A percentile compares a stretch with the other conserved stretches of the same genome.
Conservation (phyloP, 1,139 yeast genomes). For the Taphrina betulina region DNA sequence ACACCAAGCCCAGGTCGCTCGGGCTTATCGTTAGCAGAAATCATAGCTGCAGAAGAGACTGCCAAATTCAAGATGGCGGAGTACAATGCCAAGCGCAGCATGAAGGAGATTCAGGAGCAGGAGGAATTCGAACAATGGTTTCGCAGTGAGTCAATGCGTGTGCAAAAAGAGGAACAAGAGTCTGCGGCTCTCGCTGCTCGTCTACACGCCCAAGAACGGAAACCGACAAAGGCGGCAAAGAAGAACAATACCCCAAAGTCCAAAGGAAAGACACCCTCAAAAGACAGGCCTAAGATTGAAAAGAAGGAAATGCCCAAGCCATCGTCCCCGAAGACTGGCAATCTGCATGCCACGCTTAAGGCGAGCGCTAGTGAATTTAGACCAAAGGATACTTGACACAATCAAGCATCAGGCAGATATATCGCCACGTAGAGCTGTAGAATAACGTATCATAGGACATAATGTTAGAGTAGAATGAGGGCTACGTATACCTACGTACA, state of each 20-base stretch:
- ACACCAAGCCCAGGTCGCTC: background rate
- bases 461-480: too few species aligned
- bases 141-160: conserved; percentile 65
- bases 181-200: conserved; percentile 12
- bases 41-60: conserved; percentile 45
- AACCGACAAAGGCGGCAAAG: background rate
- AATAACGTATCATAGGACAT: too few species aligned
- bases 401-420: too few species aligned
- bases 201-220: background rate
- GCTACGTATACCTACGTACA: too few species aligned
- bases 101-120: conserved; percentile 72
- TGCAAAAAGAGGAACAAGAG: conserved; percentile 48
- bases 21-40: conserved; percentile 45
- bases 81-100: conserved; percentile 46
- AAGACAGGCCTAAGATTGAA: too few species aligned
- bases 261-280: background rate
- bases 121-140: conserved; percentile 82
- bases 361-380: too few species aligned
- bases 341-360: too few species aligned
- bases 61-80: conserved; percentile 53
- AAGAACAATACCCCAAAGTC: conserved; percentile 1
- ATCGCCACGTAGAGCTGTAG: too few species aligned
- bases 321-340: too few species aligned
- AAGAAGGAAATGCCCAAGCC: too few species aligned
- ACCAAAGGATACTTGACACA: too few species aligned